Evolutionary conservation across 2,329 filamentous ascomycete species (phyloP).

Genomic region (Thelonectria blattea): DNA sequence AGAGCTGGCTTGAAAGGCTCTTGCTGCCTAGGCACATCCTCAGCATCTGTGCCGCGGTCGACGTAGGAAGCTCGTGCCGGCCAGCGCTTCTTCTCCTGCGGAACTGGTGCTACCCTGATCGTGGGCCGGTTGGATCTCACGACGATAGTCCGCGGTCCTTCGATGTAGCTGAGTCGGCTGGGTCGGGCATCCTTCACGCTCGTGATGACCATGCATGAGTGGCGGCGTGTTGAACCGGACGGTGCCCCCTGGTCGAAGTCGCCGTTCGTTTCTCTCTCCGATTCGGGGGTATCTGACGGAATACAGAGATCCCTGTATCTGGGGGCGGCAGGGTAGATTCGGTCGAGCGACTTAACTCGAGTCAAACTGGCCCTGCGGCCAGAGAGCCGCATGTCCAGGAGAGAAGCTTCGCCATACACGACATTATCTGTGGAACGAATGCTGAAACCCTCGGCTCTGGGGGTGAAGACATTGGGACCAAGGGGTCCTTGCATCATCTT

Average conservation of each 20-base stretch:
- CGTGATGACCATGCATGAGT: slow-evolving; percentile 38
- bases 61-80: slow-evolving; percentile 42
- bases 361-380: slow-evolving; percentile 34
- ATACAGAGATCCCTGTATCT: slow-evolving; percentile 43
- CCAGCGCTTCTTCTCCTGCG: slow-evolving; percentile 37
- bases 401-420: slow-evolving; percentile 48
- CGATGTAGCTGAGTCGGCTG: slow-evolving; percentile 35
- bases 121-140: slow-evolving; percentile 39
- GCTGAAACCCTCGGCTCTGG: slow-evolving; percentile 44
- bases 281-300: slow-evolving; percentile 30
- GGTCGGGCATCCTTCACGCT: slow-evolving; percentile 30
- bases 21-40: slow-evolving; percentile 30
- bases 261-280: slow-evolving; percentile 26
- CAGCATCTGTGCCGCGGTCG: slow-evolving; percentile 49
- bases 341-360: slow-evolving; percentile 48
- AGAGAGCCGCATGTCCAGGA: slow-evolving; percentile 45
- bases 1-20: slow-evolving; percentile 52
- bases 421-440: slow-evolving; percentile 45
- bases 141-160: slow-evolving; percentile 41
- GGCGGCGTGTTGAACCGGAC: slow-evolving; percentile 26
- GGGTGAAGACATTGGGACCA: slow-evolving; percentile 38
- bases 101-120: slow-evolving; percentile 40
- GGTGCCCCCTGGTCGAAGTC: slow-evolving; percentile 16
- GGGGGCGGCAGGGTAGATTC: slow-evolving; percentile 40
- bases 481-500: slow-evolving; percentile 24